Base-by-base conservation (phyloP, 176 grass and related monocot genomes). In the Phyllostachys edulis region DNA sequence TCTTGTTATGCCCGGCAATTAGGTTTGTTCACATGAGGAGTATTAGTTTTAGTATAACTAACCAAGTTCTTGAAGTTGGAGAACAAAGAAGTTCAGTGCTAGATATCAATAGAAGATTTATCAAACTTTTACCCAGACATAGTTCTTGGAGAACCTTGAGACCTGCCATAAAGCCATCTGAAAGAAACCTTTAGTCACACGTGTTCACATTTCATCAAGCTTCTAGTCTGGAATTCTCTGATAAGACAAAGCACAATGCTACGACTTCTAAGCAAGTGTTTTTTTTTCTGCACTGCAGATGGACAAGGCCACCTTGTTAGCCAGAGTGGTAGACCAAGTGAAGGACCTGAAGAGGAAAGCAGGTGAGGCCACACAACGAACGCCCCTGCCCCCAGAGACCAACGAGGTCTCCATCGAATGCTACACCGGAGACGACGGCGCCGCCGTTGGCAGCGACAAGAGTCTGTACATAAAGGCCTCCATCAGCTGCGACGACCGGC, bases 271-370 rank as follows among this genome's bases (percentile, higher is more conserved):
- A 80, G 29, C 1, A 70, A 47, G 5, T 16, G 39, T 67, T 74
- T 54, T 29, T 1, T 60, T 42, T 56, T 1, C 15, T 34, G 65
- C 27, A 44, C 67, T 52, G 71, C 80, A 94, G 92, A 90, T 94
- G 92, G 92, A 94, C 69, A 94, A 94, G 79, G 85, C 92, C 21
- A 80, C 90, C 60, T 76, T 94, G 85, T 21, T 94, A 13, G 87
- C 60, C 34, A 94, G 55, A 76, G 92, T 94, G 57, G 77, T 94
- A 11, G 92, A 94, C 32, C 90, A 94, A 49, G 73, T 94, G 85
- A 92, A 85, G 85, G 74, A 54, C 0, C 87, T 94, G 9, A 94
- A 88, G 82, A 83, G 92, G 71, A 92, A 40, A 79, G 82, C 90
- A 59, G 56, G 67, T 0, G 84, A 92, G 27, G 73, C 29, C 69